Evolutionary conservation across 139 green algal genomes (phyloP).

Genomic region (Eudorina sp.): DNA sequence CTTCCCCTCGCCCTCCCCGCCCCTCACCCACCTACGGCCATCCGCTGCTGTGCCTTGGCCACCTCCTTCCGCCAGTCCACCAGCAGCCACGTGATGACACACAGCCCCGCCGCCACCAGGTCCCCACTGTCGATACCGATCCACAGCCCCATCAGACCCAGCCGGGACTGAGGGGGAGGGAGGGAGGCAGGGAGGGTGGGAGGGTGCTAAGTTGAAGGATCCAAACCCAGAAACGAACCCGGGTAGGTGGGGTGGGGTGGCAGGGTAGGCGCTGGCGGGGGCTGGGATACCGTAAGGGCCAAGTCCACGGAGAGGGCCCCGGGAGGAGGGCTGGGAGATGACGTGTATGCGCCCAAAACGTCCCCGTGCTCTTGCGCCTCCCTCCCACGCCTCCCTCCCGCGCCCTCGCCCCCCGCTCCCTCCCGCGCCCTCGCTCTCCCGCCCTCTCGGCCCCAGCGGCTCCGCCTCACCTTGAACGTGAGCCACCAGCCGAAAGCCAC

Average conservation of each 20-base stretch:
- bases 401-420: too few species aligned
- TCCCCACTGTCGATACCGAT: conserved; percentile 52
- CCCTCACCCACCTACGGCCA: background rate
- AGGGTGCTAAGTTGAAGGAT: background rate
- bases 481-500: conserved; percentile 56
- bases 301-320: too few species aligned
- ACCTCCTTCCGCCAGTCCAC: conserved; percentile 29
- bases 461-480: conserved; percentile 39
- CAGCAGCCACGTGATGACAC: conserved; percentile 38
- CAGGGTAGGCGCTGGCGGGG: background rate
- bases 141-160: conserved; percentile 57
- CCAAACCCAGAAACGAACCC: background rate
- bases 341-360: too few species aligned
- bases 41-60: background rate
- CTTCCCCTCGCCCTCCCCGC: background rate
- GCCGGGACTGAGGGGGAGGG: background rate
- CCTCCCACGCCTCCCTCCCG: too few species aligned
- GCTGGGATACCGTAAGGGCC: too few species aligned
- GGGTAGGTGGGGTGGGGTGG: background rate
- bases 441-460: too few species aligned
- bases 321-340: too few species aligned
- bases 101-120: conserved; percentile 43
- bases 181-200: background rate
- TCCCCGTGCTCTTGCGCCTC: too few species aligned
- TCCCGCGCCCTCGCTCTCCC: too few species aligned